These are phyloP conservation scores for Kernera saxatilis DNA, from an alignment of 345 rosid species.

Conservation along the genomic window DNA sequence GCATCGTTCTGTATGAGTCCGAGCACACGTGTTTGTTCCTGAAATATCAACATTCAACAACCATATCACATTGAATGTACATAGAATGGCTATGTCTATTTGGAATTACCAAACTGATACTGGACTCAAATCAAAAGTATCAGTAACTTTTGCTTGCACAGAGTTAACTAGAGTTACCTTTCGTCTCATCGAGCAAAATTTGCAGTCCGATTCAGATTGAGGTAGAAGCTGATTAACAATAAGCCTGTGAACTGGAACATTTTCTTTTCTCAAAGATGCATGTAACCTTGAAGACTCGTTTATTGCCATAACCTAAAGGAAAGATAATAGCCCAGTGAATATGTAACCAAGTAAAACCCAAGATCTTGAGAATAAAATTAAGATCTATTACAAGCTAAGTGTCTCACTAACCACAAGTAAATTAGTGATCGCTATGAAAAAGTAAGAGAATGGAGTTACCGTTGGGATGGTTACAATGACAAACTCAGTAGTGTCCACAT, in stretches of 20 bases:
- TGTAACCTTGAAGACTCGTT: constrained; percentile 71
- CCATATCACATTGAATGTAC: constrained; percentile 2
- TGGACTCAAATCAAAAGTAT: background rate
- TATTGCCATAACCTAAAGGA: constrained; percentile 58
- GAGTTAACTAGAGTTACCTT: constrained; percentile 41
- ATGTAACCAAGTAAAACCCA: background rate
- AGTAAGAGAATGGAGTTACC: constrained; percentile 38
- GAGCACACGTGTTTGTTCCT: constrained; percentile 62
- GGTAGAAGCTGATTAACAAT: constrained; percentile 70
- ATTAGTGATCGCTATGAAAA: background rate
- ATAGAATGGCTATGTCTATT: background rate
- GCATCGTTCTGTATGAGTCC: constrained; percentile 46
- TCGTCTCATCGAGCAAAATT: constrained; percentile 56
- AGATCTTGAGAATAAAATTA: background rate
- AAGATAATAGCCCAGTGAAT: constrained; percentile 4
- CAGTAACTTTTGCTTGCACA: constrained; percentile 6
- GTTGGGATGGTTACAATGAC: constrained; percentile 80
- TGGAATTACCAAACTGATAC: constrained; percentile 3
- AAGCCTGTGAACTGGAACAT: constrained; percentile 58
- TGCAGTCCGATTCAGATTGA: constrained; percentile 54
- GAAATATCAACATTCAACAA: constrained; percentile 25
- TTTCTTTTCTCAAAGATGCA: constrained; percentile 62
- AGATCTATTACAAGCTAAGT: background rate
- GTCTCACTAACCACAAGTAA: background rate
- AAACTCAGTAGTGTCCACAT: constrained; percentile 56